phyloP scores from a whole-genome alignment of 768 basidiomycete genomes.

The Rhodosporidiobolus odoratus region DNA sequence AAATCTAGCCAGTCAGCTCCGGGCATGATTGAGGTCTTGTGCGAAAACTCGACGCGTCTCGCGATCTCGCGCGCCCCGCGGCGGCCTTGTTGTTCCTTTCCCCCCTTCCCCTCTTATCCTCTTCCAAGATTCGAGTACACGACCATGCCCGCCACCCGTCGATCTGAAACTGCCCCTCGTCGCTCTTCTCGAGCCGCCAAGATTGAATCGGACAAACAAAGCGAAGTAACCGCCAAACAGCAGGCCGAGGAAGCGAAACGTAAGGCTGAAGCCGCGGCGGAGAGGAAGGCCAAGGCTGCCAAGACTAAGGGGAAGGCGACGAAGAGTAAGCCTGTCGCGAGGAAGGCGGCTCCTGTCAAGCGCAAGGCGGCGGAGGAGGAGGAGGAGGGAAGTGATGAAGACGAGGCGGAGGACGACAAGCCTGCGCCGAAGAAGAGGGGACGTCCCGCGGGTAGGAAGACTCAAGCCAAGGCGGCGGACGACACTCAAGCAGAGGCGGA shows the following conservation, averaged over 20 bases:
- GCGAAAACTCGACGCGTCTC: background rate
- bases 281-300: background rate
- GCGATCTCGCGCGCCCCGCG: background rate
- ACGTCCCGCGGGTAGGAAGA: constrained; percentile 16
- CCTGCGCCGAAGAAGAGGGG: background rate
- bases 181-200: constrained; percentile 3
- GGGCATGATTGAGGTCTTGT: too few species aligned
- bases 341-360: background rate
- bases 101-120: background rate
- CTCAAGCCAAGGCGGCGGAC: constrained; percentile 30
- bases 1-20: too few species aligned
- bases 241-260: background rate
- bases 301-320: constrained; percentile 6
- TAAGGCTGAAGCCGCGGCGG: background rate
- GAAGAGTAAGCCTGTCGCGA: background rate
- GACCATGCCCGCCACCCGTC: constrained; percentile 8
- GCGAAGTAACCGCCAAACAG: background rate
- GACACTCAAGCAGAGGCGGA: constrained; percentile 31
- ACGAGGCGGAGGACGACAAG: background rate
- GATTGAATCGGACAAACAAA: background rate
- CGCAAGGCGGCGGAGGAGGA: background rate
- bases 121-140: background rate
- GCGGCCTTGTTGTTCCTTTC: background rate
- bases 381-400: background rate
- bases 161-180: constrained; percentile 13